Evolutionary conservation across 179 eudicot genomes (phyloP).

Genomic region (Beta macrorhiza): DNA sequence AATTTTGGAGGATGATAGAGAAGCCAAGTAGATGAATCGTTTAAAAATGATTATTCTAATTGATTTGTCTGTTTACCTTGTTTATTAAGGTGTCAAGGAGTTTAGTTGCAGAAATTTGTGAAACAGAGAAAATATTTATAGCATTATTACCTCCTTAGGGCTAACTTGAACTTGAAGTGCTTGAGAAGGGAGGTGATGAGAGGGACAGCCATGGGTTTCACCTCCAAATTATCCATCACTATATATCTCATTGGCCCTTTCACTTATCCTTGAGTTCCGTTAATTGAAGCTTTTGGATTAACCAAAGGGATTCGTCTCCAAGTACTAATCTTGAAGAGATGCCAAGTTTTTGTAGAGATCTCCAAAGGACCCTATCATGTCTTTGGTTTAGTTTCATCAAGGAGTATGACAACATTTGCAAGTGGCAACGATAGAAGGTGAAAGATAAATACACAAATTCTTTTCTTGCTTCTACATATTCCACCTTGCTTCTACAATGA

Average conservation of each 20-base stretch:
- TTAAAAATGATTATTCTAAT: too few relatives aligned
- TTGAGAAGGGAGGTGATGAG: conserved; percentile 24
- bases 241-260: conserved; percentile 29
- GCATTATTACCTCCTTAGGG: conserved; percentile 23
- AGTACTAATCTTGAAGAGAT: not conserved
- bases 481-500: conserved; percentile 23
- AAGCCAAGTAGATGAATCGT: too few relatives aligned
- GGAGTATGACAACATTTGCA: conserved; percentile 17
- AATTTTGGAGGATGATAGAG: too few relatives aligned
- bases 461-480: conserved; percentile 21
- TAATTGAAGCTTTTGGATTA: not conserved
- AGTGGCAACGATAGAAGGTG: not conserved
- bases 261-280: conserved; percentile 17
- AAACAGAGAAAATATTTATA: too few relatives aligned
- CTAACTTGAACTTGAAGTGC: conserved; percentile 32
- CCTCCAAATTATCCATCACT: conserved; percentile 39
- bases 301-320: not conserved
- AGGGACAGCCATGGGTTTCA: conserved; percentile 33
- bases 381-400: not conserved
- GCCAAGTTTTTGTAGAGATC: conserved; percentile 11
- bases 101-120: too few relatives aligned
- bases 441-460: conserved; percentile 12
- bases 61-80: too few relatives aligned
- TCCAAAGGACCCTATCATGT: not conserved
- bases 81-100: too few relatives aligned